Base-by-base conservation (phyloP, 2,329 filamentous ascomycete species). In the Alternaria hordeiaustralica region DNA sequence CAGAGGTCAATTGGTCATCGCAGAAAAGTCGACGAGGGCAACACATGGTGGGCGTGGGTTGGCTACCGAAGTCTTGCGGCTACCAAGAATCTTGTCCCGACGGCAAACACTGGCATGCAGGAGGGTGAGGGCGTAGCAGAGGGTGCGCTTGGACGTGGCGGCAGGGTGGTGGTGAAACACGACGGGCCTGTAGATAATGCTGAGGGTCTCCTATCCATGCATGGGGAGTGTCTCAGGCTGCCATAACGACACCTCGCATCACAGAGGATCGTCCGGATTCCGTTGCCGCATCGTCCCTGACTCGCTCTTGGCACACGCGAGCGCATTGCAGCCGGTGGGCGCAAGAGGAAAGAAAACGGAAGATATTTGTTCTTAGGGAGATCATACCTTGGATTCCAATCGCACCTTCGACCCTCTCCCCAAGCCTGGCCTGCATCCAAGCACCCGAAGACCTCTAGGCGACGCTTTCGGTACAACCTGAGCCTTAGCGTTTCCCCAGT, bases 161-260 rank as follows among this genome's bases (percentile, higher is more conserved):
- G 71, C 64, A 72, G 66, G 63, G 64, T 63, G 25, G 60, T 72
- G 65, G 75, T 77, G 75, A 77, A 77, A 77, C 74, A 65, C 69
- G 66, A 64, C 64, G 61, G 60, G 60, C 63, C 64, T 65, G 69
- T 71, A 72, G 69, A 72, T 72, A 71, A 72, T 72, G 61, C 51
- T 63, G 62, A 58, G 55, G 59, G 62, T 61, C 61, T 72, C 71
- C 68, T 71, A 62, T 70, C 67, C 68, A 75, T 74, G 72, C 74
- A 69, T 75, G 70, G 69, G 65, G 64, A 58, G 62, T 71, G 72
- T 75, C 72, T 73, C 67, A 69, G 58, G 57, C 55, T 64, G 50
- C 53, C 60, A 44, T 47, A 56, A 43, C 57, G 60, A 57, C 30
- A 59, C 56, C 59, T 62, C 61, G 55, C 63, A 58, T 63, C 61